A percentile compares a stretch with the other conserved stretches of the same genome.
Conservation (phyloP, 176 grass and related monocot species). For the Oryza brachyantha region DNA sequence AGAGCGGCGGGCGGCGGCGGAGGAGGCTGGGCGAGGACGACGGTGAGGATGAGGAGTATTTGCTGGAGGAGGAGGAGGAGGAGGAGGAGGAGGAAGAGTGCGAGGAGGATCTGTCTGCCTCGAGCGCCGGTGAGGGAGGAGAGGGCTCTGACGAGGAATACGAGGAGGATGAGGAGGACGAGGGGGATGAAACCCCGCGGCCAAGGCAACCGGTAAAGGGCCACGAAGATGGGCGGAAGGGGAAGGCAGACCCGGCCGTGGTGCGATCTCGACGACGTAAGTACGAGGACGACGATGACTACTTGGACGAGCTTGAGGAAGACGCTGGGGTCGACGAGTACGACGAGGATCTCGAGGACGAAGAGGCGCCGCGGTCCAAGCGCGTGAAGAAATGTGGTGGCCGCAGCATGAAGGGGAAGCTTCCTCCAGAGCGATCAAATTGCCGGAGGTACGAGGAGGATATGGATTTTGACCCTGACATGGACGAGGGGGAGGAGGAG, state of each 20-base stretch:
- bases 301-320: conserved; percentile 37
- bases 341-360: conserved; percentile 21
- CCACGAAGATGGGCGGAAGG: not conserved
- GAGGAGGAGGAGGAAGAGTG: conserved; percentile 51
- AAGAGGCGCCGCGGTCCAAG: not conserved
- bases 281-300: conserved; percentile 47
- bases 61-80: conserved; percentile 52
- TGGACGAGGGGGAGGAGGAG: conserved; percentile 37
- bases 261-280: conserved; percentile 32
- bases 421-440: conserved; percentile 30
- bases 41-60: conserved; percentile 51
- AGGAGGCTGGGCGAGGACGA: conserved; percentile 31
- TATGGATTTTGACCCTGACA: conserved; percentile 49
- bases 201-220: conserved; percentile 4
- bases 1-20: conserved; percentile 20
- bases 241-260: conserved; percentile 17
- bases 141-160: conserved; percentile 34
- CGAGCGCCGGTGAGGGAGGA: conserved; percentile 34
- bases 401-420: not conserved
- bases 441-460: conserved; percentile 29
- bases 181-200: conserved; percentile 22
- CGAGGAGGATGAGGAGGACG: conserved; percentile 40
- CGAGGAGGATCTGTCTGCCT: conserved; percentile 33
- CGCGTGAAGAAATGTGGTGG: not conserved
- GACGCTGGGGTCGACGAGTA: conserved; percentile 17